phyloP scores from a whole-genome alignment of 805 yeast species.

The Starmerella tilneyi region DNA sequence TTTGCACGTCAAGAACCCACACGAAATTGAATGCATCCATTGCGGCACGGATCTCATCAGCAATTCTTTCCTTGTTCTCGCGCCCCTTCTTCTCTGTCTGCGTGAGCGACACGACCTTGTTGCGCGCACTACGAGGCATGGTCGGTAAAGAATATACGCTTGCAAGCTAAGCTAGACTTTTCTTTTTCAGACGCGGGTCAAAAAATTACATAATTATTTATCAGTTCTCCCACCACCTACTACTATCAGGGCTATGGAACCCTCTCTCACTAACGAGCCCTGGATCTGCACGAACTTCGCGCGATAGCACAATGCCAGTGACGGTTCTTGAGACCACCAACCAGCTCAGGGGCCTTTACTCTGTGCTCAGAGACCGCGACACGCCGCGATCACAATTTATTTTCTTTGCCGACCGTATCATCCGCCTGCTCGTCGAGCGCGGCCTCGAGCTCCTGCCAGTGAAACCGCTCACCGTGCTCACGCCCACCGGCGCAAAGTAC shows the following conservation, averaged over 20 bases:
- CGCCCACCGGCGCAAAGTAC: conserved; percentile 65
- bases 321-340: conserved; percentile 68
- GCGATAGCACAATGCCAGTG: conserved; percentile 15
- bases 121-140: conserved; percentile 97
- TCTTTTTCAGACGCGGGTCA: not conserved
- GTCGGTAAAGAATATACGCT: not conserved
- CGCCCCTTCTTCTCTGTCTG: conserved; percentile 93
- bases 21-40: conserved; percentile 66
- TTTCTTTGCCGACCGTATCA: conserved; percentile 89
- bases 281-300: not conserved
- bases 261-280: conserved; percentile 3
- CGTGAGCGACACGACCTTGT: conserved; percentile 89
- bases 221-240: not conserved
- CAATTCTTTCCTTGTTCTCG: conserved; percentile 82
- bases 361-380: conserved; percentile 72
- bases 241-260: too few species aligned
- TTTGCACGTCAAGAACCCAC: conserved; percentile 80
- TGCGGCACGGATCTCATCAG: conserved; percentile 77
- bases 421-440: conserved; percentile 85
- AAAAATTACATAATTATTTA: conserved; percentile 8
- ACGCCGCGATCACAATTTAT: conserved; percentile 88
- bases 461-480: conserved; percentile 51
- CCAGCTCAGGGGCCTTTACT: conserved; percentile 76
- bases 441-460: conserved; percentile 92
- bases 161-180: not conserved